Evolutionary conservation across 495 filamentous ascomycete genomes (phyloP).

Genomic region (Tuber melanosporum): DNA sequence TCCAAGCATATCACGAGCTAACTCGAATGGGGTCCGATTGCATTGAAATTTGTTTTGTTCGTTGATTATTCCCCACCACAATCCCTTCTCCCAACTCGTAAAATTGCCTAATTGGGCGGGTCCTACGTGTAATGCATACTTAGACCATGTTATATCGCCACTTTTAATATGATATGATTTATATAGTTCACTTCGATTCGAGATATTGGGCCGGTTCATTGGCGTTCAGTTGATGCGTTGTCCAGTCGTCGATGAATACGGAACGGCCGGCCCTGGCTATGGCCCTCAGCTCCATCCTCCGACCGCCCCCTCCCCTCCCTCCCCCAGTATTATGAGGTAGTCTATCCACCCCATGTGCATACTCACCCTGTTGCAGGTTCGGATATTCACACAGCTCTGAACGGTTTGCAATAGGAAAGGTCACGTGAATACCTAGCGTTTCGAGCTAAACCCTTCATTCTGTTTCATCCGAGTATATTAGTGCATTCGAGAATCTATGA

Average conservation of each 20-base stretch:
- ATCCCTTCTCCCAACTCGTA: not conserved
- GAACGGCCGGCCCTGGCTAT: not conserved
- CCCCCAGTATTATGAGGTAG: not conserved
- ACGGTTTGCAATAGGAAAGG: not conserved
- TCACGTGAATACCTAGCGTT: not conserved
- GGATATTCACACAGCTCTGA: not conserved
- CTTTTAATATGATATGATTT: conserved; percentile 5
- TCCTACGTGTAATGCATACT: conserved; percentile 6
- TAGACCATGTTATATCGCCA: not conserved
- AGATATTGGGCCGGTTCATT: not conserved
- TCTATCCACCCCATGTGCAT: not conserved
- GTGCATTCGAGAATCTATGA: conserved; percentile 3
- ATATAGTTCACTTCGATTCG: not conserved
- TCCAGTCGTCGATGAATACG: conserved; percentile 3
- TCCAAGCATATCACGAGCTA: not conserved
- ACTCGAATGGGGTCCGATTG: not conserved
- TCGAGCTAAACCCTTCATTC: not conserved
- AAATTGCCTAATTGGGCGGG: conserved; percentile 1
- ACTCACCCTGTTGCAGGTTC: not conserved
- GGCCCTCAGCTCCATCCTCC: not conserved
- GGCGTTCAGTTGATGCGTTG: not conserved
- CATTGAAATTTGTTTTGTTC: conserved; percentile 3
- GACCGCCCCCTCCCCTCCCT: not conserved
- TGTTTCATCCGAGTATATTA: not conserved
- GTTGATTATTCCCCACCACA: conserved; percentile 1